A percentile compares a stretch with the other conserved stretches of the same genome.
phyloP scores from a whole-genome alignment of 805 yeast species.

The Schwanniomyces pseudopolymorphus region DNA sequence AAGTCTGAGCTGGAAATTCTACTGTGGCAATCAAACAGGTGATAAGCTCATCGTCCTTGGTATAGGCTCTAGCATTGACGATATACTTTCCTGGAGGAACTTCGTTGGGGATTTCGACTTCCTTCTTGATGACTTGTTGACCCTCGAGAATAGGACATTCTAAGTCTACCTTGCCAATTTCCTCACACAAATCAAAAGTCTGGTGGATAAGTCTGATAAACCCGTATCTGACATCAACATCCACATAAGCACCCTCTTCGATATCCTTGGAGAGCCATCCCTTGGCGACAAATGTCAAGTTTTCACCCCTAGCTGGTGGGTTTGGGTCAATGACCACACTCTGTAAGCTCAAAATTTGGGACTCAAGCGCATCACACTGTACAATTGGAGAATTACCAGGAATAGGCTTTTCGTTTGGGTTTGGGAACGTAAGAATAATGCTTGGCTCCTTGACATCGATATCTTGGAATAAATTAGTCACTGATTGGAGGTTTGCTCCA shows the following conservation, averaged over 20 bases:
- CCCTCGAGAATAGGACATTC: constrained; percentile 83
- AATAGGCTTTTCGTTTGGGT: constrained; percentile 60
- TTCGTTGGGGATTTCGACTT: constrained; percentile 81
- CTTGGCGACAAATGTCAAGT: constrained; percentile 73
- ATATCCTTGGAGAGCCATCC: constrained; percentile 60
- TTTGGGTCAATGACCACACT: constrained; percentile 69
- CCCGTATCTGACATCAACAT: constrained; percentile 90
- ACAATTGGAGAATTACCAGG: constrained; percentile 89
- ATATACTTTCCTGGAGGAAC: constrained; percentile 94
- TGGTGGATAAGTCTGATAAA: constrained; percentile 84
- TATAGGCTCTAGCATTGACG: constrained; percentile 87
- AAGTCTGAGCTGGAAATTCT: constrained; percentile 43
- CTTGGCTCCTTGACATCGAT: constrained; percentile 3
- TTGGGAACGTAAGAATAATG: constrained; percentile 15
- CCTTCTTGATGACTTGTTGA: constrained; percentile 59
- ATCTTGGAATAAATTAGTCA: constrained; percentile 6
- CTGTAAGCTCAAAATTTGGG: constrained; percentile 65
- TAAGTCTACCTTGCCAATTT: constrained; percentile 77
- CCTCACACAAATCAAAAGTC: constrained; percentile 91
- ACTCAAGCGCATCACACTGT: constrained; percentile 64
- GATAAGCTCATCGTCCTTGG: constrained; percentile 75
- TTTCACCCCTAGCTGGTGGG: constrained; percentile 86
- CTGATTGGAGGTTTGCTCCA: constrained; percentile 11
- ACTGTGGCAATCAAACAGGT: constrained; percentile 81
- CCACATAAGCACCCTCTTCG: constrained; percentile 88